Evolutionary conservation across 2,329 filamentous ascomycete genomes (phyloP).

Genomic region (Fusarium siculi): DNA sequence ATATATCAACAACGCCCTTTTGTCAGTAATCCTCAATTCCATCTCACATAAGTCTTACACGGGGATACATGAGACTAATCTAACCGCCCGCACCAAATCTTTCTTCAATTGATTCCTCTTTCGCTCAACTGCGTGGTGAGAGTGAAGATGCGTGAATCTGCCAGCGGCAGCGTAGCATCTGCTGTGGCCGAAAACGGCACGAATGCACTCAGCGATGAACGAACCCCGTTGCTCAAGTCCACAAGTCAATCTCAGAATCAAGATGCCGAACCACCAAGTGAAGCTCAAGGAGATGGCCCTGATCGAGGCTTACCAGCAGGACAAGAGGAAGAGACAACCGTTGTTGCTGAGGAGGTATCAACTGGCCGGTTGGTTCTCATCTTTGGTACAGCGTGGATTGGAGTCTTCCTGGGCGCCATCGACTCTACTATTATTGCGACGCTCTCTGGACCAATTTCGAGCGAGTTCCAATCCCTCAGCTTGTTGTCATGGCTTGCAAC

Average conservation of each 20-base stretch:
- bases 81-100: background rate
- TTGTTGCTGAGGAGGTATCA: conserved; percentile 61
- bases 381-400: conserved; percentile 66
- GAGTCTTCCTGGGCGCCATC: conserved; percentile 71
- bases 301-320: conserved; percentile 20
- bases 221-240: conserved; percentile 44
- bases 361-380: conserved; percentile 62
- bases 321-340: conserved; percentile 56
- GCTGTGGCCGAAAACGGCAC: conserved; percentile 28
- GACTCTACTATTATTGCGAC: conserved; percentile 90
- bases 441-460: conserved; percentile 83
- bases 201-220: conserved; percentile 34
- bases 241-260: conserved; percentile 13
- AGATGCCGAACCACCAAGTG: conserved; percentile 17
- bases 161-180: conserved; percentile 22
- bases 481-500: conserved; percentile 89
- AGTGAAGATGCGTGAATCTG: conserved; percentile 31
- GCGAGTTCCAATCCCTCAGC: conserved; percentile 82
- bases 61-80: background rate
- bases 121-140: background rate
- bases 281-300: background rate
- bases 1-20: background rate
- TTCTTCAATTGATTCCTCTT: background rate
- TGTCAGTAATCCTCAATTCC: background rate
- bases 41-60: conserved; percentile 7